These are phyloP conservation scores for Silene latifolia DNA, from an alignment of 148 eudicot genomes.

Conservation along the genomic window DNA sequence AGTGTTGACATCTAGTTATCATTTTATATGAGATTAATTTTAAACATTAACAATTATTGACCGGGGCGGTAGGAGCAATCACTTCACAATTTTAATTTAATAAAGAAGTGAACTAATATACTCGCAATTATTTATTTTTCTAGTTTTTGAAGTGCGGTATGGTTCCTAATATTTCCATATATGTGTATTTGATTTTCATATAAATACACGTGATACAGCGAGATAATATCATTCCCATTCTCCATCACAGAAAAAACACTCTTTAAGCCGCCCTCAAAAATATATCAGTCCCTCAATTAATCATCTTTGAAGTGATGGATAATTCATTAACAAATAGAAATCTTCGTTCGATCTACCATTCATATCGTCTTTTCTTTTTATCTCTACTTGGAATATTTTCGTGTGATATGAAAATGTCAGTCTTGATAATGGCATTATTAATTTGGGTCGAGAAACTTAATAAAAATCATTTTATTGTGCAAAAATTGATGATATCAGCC, in stretches of 20 bases:
- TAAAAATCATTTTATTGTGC: neutral
- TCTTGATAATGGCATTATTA: conserved; percentile 16
- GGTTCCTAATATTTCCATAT: conserved; percentile 1
- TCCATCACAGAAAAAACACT: neutral
- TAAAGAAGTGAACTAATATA: too few species aligned
- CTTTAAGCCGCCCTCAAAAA: too few species aligned
- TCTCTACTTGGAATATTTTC: neutral
- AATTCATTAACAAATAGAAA: neutral
- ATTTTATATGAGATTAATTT: too few species aligned
- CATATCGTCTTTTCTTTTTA: conserved; percentile 14
- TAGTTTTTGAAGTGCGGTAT: too few species aligned
- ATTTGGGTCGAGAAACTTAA: conserved; percentile 16
- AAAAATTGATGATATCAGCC: neutral
- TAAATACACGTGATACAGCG: neutral
- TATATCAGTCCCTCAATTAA: neutral
- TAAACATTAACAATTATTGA: too few species aligned
- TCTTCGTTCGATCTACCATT: neutral
- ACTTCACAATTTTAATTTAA: too few species aligned
- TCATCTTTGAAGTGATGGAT: neutral
- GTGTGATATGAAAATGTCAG: conserved; percentile 9
- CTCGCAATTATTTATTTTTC: too few species aligned
- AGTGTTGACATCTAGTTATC: too few species aligned
- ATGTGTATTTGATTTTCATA: neutral
- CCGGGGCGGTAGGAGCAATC: too few species aligned
- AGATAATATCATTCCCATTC: neutral